A percentile compares a stretch with the other conserved stretches of the same genome.
These are phyloP conservation scores for Yamadazyma sp. DNA, from an alignment of 1,139 yeast species.

Conservation along the genomic window DNA sequence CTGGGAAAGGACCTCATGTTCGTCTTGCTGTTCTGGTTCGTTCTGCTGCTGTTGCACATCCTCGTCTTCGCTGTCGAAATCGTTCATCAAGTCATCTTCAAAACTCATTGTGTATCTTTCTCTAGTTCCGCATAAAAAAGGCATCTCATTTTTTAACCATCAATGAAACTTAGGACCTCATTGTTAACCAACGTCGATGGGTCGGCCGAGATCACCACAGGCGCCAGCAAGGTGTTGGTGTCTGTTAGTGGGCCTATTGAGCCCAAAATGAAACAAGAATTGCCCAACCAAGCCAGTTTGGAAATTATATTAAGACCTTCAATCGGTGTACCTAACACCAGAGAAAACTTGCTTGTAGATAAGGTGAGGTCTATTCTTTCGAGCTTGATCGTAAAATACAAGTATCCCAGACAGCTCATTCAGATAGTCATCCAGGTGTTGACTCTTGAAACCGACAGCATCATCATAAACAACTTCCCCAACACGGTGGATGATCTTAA, in stretches of 20 bases:
- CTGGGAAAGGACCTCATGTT: not conserved
- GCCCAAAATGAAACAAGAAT: slow-evolving; percentile 78
- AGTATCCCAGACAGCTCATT: slow-evolving; percentile 80
- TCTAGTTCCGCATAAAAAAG: slow-evolving; percentile 2
- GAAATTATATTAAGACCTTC: slow-evolving; percentile 84
- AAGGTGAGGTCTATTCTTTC: slow-evolving; percentile 63
- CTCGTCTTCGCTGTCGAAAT: slow-evolving; percentile 26
- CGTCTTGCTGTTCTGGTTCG: not conserved
- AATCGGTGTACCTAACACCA: slow-evolving; percentile 69
- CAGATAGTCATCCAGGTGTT: slow-evolving; percentile 81
- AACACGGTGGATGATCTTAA: slow-evolving; percentile 24
- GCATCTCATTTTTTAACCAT: slow-evolving; percentile 3
- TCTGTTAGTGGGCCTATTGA: slow-evolving; percentile 93
- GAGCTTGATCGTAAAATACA: slow-evolving; percentile 59
- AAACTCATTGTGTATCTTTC: slow-evolving; percentile 20
- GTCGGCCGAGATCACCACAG: slow-evolving; percentile 59
- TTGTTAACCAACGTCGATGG: slow-evolving; percentile 71
- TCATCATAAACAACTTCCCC: slow-evolving; percentile 40
- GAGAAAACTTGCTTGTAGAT: slow-evolving; percentile 78
- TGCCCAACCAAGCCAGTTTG: slow-evolving; percentile 74
- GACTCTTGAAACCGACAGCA: slow-evolving; percentile 30
- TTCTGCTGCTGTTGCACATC: slow-evolving; percentile 1
- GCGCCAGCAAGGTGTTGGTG: slow-evolving; percentile 59
- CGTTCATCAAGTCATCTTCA: slow-evolving; percentile 36
- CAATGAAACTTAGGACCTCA: slow-evolving; percentile 23